Evolutionary conservation across 257 asterid genomes (phyloP), one percentile per base, ranked within the genome.

Genomic region (Paraleonurus japonicus): DNA sequence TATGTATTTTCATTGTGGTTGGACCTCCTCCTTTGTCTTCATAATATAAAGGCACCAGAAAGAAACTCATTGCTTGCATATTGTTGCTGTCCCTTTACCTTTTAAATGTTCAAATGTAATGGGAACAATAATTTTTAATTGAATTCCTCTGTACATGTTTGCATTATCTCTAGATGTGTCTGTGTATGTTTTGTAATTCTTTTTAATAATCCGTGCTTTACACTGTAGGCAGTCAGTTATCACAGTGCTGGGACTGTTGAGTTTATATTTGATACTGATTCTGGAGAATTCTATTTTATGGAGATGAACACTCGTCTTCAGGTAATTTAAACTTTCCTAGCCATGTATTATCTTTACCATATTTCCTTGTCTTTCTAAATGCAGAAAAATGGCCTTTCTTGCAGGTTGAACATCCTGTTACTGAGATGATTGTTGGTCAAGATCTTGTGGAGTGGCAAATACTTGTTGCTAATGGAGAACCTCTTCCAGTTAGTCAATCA

Each of bases 241-340:
- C 82, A 88, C 80, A 95, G 70, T 85, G 98, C 98, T 50, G 99
- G 99, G 70, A 95, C 99, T 43, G 98, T 95, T 64, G 99, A 95
- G 82, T 95, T 95, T 71, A 95, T 95, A 68, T 89, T 95, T 76
- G 99, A 95, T 84, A 92, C 98, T 32, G 67, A 73, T 76, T 83
- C 96, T 22, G 99, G 94, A 72, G 74, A 90, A 50, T 95, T 95
- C 78, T 88, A 89, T 84, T 95, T 95, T 80, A 95, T 95, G 99
- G 99, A 95, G 98, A 95, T 95, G 99, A 95, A 95, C 81, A 95
- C 99, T 80, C 98, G 99, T 61, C 97, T 95, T 71, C 99, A 95
- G 98, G 99, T 95, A 70, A 67, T 73, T 81, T 81, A 54, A 45
- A 67, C 16, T 62, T 45, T 61, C 80, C 62, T 65, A 53, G 61